These are phyloP conservation scores for Thyridium curvatum DNA, from an alignment of 2,329 filamentous ascomycete genomes.

Conservation along the genomic window DNA sequence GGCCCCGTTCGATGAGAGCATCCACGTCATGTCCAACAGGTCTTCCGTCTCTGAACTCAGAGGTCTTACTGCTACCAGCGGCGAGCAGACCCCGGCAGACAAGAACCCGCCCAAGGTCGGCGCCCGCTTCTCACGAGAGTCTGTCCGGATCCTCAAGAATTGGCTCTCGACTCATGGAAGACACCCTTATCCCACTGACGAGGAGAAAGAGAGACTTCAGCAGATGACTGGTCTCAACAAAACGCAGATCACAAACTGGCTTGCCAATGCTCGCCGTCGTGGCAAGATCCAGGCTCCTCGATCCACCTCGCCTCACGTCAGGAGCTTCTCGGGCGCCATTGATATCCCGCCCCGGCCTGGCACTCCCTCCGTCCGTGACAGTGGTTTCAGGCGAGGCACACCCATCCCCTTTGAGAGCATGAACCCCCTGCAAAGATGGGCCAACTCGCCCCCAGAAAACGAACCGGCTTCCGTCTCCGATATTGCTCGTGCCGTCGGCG, in stretches of 20 bases:
- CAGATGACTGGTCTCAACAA: slow-evolving; percentile 73
- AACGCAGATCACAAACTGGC: slow-evolving; percentile 85
- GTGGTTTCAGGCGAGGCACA: neutral
- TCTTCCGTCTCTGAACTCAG: slow-evolving; percentile 1
- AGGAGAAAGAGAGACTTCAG: slow-evolving; percentile 77
- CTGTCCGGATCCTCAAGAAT: slow-evolving; percentile 72
- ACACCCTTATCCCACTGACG: slow-evolving; percentile 83
- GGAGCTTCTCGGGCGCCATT: slow-evolving; percentile 56
- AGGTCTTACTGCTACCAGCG: slow-evolving; percentile 1
- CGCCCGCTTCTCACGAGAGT: slow-evolving; percentile 72
- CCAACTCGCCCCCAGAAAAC: slow-evolving; percentile 52
- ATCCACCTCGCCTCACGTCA: slow-evolving; percentile 63
- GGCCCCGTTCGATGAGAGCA: slow-evolving; percentile 14
- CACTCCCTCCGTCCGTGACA: slow-evolving; percentile 34
- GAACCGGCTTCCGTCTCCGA: slow-evolving; percentile 53
- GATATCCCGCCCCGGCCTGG: slow-evolving; percentile 63
- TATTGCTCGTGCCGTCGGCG: slow-evolving; percentile 48
- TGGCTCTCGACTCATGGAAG: slow-evolving; percentile 77
- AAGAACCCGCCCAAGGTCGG: slow-evolving; percentile 52
- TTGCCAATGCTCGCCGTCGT: slow-evolving; percentile 80
- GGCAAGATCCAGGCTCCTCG: slow-evolving; percentile 68
- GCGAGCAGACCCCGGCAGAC: slow-evolving; percentile 18
- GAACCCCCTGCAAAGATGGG: slow-evolving; percentile 54
- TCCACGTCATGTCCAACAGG: slow-evolving; percentile 4
- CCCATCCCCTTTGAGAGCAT: slow-evolving; percentile 34